phyloP scores from a whole-genome alignment of 2,329 filamentous ascomycete species.

The Aspergillus carbonarius region DNA sequence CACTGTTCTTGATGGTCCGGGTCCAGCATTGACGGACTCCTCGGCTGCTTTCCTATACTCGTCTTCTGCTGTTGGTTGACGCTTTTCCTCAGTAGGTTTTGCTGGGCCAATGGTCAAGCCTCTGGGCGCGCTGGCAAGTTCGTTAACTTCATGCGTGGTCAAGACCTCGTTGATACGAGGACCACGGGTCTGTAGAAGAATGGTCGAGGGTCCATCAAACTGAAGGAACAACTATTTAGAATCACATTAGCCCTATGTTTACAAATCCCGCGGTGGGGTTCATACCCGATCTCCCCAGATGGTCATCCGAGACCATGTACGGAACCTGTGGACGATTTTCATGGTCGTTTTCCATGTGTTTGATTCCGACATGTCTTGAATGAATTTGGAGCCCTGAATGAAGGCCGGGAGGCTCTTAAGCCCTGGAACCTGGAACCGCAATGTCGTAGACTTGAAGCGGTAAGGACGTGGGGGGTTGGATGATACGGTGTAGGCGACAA shows the following conservation, averaged over 20 bases:
- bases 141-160: conserved; percentile 76
- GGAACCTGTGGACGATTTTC: conserved; percentile 64
- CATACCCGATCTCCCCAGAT: conserved; percentile 85
- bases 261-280: not conserved
- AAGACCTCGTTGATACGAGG: conserved; percentile 75
- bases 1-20: conserved; percentile 29
- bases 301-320: conserved; percentile 74
- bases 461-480: conserved; percentile 76
- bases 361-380: conserved; percentile 69
- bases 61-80: conserved; percentile 13
- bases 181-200: conserved; percentile 86
- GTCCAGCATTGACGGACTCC: conserved; percentile 23
- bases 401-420: conserved; percentile 59
- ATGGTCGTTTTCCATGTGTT: conserved; percentile 69
- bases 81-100: conserved; percentile 26
- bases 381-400: conserved; percentile 70
- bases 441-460: conserved; percentile 73
- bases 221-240: conserved; percentile 69
- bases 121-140: conserved; percentile 79
- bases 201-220: conserved; percentile 81
- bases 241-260: conserved; percentile 1
- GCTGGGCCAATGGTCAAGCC: conserved; percentile 66
- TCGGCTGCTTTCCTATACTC: conserved; percentile 21
- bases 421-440: conserved; percentile 76
- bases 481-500: conserved; percentile 83